A percentile compares a stretch with the other conserved stretches of the same genome.
phyloP scores from a whole-genome alignment of 2,329 filamentous ascomycete genomes.

The Tolypocladium ovalisporum region DNA sequence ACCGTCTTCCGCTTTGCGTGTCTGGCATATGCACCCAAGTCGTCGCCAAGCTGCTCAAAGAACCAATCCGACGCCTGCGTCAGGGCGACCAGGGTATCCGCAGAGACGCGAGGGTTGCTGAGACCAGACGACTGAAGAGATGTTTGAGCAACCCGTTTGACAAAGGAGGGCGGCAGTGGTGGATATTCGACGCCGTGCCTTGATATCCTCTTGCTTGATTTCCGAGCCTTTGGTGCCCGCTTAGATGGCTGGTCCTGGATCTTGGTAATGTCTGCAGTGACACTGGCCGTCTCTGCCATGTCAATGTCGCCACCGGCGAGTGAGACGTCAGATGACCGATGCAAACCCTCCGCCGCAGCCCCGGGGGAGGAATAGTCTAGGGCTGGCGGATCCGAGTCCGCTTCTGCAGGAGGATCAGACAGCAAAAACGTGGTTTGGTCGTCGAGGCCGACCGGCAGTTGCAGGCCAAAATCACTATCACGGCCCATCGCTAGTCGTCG shows the following conservation, averaged over 20 bases:
- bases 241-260: neutral
- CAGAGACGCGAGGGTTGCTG: conserved; percentile 57
- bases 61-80: conserved; percentile 82
- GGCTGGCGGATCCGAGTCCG: conserved; percentile 5
- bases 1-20: conserved; percentile 79
- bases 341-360: conserved; percentile 7
- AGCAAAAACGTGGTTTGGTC: conserved; percentile 42
- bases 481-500: conserved; percentile 28
- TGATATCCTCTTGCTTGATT: conserved; percentile 42
- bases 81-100: conserved; percentile 64
- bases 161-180: conserved; percentile 58
- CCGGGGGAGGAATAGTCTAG: conserved; percentile 9
- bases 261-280: neutral
- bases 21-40: conserved; percentile 66
- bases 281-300: conserved; percentile 1
- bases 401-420: conserved; percentile 17
- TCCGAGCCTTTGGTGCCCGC: conserved; percentile 10
- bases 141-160: conserved; percentile 62
- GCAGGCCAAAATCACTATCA: conserved; percentile 40
- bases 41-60: conserved; percentile 77
- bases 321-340: conserved; percentile 5
- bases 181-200: conserved; percentile 66
- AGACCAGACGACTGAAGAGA: conserved; percentile 58
- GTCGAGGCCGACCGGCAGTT: conserved; percentile 35
- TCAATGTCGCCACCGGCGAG: conserved; percentile 3